phyloP scores from a whole-genome alignment of 1,284 basidiomycete species.

The Ceratobasidium sp. region DNA sequence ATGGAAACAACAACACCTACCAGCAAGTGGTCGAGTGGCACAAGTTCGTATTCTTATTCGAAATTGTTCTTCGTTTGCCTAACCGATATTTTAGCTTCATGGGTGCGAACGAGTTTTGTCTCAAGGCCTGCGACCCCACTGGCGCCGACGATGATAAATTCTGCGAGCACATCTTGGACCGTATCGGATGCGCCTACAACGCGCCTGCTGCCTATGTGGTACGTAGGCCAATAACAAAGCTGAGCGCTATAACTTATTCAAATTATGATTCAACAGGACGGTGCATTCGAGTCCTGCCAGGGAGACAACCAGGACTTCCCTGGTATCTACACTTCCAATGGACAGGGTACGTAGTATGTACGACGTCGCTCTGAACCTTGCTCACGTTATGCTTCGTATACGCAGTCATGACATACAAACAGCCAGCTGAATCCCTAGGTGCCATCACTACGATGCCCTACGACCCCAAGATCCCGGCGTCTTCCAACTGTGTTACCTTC shows the following conservation, averaged over 20 bases:
- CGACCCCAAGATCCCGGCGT: conserved; percentile 65
- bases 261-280: too few relatives aligned
- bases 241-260: too few relatives aligned
- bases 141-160: conserved; percentile 61
- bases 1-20: conserved; percentile 59
- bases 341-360: too few relatives aligned
- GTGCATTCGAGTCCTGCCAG: conserved; percentile 50
- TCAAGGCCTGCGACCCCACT: conserved; percentile 71
- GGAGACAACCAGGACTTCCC: conserved; percentile 51
- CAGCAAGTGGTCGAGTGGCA: conserved; percentile 68
- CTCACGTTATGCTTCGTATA: too few relatives aligned
- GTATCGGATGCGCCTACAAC: conserved; percentile 70
- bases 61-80: conserved; percentile 47
- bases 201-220: conserved; percentile 52
- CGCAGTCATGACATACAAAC: conserved; percentile 60
- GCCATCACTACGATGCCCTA: conserved; percentile 70
- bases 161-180: conserved; percentile 73
- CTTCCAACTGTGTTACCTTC: conserved; percentile 70
- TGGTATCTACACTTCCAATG: conserved; percentile 55
- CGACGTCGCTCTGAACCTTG: too few relatives aligned
- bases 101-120: conserved; percentile 63
- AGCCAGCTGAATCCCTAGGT: conserved; percentile 69
- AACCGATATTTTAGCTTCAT: conserved; percentile 65
- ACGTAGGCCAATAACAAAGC: too few relatives aligned
- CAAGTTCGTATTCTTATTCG: conserved; percentile 60